phyloP scores from a whole-genome alignment of 306 rosid species.

The Prunus kanzakura region DNA sequence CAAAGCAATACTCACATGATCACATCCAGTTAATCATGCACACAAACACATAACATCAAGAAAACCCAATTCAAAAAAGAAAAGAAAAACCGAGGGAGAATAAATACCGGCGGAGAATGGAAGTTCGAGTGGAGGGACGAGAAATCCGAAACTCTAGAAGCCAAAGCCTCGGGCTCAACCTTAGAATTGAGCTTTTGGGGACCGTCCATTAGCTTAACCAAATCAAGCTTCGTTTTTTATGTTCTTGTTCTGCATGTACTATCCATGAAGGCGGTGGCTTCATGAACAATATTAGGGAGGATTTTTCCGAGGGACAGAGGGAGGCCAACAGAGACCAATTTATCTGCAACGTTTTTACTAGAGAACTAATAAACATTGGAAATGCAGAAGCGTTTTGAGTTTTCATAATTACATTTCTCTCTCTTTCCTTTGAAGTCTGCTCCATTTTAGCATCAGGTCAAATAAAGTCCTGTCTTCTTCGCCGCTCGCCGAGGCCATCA shows the following conservation, averaged over 20 bases:
- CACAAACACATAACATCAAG: background rate
- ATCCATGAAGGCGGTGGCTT: no score
- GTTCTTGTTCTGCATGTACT: background rate
- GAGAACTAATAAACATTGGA: no score
- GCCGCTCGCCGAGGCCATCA: no score
- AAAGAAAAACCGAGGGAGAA: background rate
- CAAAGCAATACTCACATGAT: background rate
- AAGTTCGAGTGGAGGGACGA: constrained; percentile 6
- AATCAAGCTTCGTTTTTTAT: background rate
- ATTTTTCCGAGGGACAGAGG: no score
- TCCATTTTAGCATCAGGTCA: no score
- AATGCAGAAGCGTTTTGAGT: no score
- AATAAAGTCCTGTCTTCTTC: no score
- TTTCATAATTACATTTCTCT: no score
- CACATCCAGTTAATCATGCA: background rate
- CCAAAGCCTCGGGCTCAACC: constrained; percentile 10
- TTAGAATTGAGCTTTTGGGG: constrained; percentile 11
- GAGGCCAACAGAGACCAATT: no score
- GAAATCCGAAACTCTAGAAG: constrained; percentile 26
- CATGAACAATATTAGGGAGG: no score
- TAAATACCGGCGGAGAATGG: constrained; percentile 29
- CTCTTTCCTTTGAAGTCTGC: no score
- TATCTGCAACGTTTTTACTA: no score
- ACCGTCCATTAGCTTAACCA: constrained; percentile 27
- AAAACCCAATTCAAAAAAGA: constrained; percentile 11